Evolutionary conservation across 2,329 filamentous ascomycete species (phyloP), one percentile per base, ranked within the genome.

Genomic region (Scedosporium minutisporum): DNA sequence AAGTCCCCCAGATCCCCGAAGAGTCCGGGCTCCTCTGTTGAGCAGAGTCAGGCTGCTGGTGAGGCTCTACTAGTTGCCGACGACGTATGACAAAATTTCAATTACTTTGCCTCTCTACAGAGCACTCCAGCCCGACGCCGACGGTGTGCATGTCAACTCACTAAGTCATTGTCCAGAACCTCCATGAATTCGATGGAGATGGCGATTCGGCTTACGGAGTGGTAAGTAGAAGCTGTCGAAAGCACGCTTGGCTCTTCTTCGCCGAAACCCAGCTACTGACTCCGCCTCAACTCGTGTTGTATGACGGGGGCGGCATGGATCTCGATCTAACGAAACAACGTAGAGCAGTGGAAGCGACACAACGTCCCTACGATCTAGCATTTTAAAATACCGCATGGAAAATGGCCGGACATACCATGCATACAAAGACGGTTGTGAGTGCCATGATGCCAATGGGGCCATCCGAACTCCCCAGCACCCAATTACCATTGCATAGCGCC

Each of bases 391-490:
- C 23, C 66, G 69, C 6, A 44, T 67, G 18, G 70, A 72, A 25
- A 70, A 72, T 10, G 69, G 70, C 0, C 66, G 69, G 10, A 70
- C 68, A 0, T 72, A 71, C n/a, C 69, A 71, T 38, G 67, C 64
- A 0, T 70, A 69, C 55, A 71, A 71, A 23, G 71, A 72, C 10
- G 69, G 70, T 18, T 63, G 62, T 63, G 25, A 63, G 62, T 21
- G 14, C 18, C 23, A 57, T 57, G 7, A 9, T 33, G 29, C 7
- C 9, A 33, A 33, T 7, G 29, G 9, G 9, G 29, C 25, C 29
- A 33, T 38, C 33, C 4, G 33, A 38, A 38, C 33, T 38, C 4
- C 33, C 10, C 10, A 38, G 33, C 1, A 14, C 10, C 10, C 33
- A 38, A 38, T 33, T 33, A 6, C 7, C 33, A 14, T 14, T 38